Conservation (phyloP, 306 rosid species). For the Quercus mongolica region DNA sequence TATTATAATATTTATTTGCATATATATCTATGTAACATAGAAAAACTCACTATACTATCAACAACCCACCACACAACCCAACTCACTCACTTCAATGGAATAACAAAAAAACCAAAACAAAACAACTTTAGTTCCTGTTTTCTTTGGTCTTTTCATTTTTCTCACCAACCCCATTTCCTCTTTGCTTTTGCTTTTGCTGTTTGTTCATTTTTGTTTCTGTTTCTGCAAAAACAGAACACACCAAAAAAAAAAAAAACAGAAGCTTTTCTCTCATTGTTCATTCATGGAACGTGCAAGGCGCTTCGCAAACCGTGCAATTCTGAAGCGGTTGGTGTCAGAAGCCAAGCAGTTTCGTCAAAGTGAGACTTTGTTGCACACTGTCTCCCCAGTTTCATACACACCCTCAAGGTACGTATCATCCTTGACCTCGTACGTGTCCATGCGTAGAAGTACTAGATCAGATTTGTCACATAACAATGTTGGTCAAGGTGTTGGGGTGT, state of each 20-base stretch:
- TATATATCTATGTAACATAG: background rate
- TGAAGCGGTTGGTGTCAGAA: slow-evolving; percentile 76
- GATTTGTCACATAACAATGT: slow-evolving; percentile 33
- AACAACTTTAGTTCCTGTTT: background rate
- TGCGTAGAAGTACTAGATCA: slow-evolving; percentile 37
- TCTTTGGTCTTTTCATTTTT: background rate
- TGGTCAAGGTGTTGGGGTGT: slow-evolving; percentile 26
- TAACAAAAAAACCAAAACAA: background rate
- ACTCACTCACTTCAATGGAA: slow-evolving; percentile 29
- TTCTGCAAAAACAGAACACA: background rate
- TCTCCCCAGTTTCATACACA: slow-evolving; percentile 52
- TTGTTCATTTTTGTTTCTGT: background rate
- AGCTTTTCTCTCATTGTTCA: slow-evolving; percentile 3
- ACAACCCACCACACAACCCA: slow-evolving; percentile 14
- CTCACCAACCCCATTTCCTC: slow-evolving; percentile 22
- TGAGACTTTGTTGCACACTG: slow-evolving; percentile 44
- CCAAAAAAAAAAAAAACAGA: background rate
- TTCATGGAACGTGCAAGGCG: slow-evolving; percentile 97
- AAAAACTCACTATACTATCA: slow-evolving; percentile 7
- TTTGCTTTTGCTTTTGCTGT: background rate
- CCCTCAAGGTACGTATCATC: slow-evolving; percentile 75
- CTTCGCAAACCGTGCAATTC: slow-evolving; percentile 77
- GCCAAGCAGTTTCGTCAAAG: slow-evolving; percentile 62
- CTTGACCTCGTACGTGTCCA: slow-evolving; percentile 45
- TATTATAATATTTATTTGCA: background rate